Evolutionary conservation across 257 asterid genomes (phyloP).

Genomic region (Solanum tarapatanum): DNA sequence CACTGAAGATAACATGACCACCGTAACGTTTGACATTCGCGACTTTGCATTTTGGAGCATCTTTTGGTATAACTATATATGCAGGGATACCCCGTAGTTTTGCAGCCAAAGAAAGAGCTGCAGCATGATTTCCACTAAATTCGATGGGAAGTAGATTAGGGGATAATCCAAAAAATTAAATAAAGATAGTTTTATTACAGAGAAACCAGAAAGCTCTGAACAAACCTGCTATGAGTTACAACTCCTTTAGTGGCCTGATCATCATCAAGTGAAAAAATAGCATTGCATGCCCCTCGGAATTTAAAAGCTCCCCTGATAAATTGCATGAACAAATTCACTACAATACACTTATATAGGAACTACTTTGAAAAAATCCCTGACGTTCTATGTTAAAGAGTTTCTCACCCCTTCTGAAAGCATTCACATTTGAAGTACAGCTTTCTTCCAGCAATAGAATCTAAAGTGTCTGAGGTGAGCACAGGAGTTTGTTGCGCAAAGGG

Average conservation of each 20-base stretch:
- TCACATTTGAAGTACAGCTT: conserved; percentile 78
- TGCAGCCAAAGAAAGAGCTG: conserved; percentile 97
- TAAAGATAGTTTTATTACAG: not conserved
- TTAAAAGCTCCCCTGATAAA: conserved; percentile 78
- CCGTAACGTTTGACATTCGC: conserved; percentile 81
- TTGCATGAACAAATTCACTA: not conserved
- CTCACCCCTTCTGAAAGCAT: conserved; percentile 96
- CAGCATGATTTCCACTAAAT: conserved; percentile 93
- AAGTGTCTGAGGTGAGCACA: conserved; percentile 56
- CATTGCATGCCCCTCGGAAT: conserved; percentile 93
- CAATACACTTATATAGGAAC: not conserved
- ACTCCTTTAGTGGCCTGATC: conserved; percentile 78
- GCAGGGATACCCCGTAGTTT: conserved; percentile 80
- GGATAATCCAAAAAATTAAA: conserved; percentile 4
- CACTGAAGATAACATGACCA: conserved; percentile 77
- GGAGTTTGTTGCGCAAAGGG: conserved; percentile 55
- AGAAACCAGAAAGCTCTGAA: not conserved
- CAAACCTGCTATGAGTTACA: conserved; percentile 88
- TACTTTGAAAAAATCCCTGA: not conserved
- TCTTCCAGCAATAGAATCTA: conserved; percentile 61
- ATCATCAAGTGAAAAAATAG: conserved; percentile 71
- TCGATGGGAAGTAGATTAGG: conserved; percentile 13
- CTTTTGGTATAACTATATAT: conserved; percentile 60
- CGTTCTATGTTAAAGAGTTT: not conserved
- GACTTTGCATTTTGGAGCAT: conserved; percentile 90